A percentile compares a stretch with the other conserved stretches of the same genome.
Conservation (phyloP, 164 flowering plant species). For the Vitis riparia region DNA sequence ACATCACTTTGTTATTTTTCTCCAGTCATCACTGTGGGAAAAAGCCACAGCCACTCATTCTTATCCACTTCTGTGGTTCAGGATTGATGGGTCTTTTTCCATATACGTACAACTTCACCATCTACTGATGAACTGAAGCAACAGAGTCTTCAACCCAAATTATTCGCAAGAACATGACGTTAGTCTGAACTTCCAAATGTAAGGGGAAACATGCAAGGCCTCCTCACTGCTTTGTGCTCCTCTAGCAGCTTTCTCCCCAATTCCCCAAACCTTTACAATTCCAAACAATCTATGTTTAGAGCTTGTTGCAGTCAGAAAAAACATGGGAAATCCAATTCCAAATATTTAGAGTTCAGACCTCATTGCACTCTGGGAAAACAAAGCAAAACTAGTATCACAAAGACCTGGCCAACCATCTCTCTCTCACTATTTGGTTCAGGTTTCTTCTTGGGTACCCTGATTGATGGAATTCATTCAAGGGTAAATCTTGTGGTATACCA, state of each 20-base stretch:
- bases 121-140: neutral
- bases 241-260: conserved; percentile 6
- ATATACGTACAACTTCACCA: no score
- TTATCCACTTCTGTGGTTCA: neutral
- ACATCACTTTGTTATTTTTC: neutral
- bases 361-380: conserved; percentile 33
- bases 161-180: no score
- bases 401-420: conserved; percentile 53
- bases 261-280: neutral
- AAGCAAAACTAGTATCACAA: conserved; percentile 25
- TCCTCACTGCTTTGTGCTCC: conserved; percentile 16
- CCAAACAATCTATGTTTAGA: no score
- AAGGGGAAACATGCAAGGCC: neutral
- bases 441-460: conserved; percentile 68
- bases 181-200: no score
- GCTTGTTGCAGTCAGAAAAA: no score
- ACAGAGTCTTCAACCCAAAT: no score
- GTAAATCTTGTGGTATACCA: conserved; percentile 70
- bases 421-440: conserved; percentile 71
- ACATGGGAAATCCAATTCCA: conserved; percentile 9
- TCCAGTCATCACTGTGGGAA: neutral
- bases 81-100: neutral
- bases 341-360: conserved; percentile 4
- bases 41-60: neutral
- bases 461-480: conserved; percentile 86